phyloP scores from a whole-genome alignment of 495 filamentous ascomycete species.

The Immersiella caudata region DNA sequence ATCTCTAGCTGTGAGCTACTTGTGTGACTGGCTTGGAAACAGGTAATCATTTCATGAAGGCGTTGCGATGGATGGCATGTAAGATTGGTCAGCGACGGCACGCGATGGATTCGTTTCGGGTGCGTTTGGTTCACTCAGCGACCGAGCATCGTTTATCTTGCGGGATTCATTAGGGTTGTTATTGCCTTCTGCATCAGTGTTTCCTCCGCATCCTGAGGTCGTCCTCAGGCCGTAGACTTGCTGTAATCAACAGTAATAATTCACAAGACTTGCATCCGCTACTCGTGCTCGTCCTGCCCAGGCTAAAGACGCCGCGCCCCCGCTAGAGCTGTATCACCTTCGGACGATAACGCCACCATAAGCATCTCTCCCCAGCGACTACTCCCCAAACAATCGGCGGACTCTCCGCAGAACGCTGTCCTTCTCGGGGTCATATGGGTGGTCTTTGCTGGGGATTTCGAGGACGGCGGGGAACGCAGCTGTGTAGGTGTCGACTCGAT shows the following conservation, averaged over 20 bases:
- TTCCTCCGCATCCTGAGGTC: conserved; percentile 23
- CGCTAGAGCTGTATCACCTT: not conserved
- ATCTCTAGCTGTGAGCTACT: conserved; percentile 26
- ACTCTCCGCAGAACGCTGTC: conserved; percentile 95
- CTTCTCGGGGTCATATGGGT: conserved; percentile 98
- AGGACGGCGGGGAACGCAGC: conserved; percentile 77
- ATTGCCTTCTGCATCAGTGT: conserved; percentile 13
- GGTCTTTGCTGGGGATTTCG: conserved; percentile 98
- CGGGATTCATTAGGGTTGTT: conserved; percentile 19
- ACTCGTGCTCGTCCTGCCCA: not conserved
- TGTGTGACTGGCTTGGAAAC: not conserved
- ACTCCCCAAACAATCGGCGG: conserved; percentile 89
- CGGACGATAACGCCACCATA: not conserved
- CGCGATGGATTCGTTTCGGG: conserved; percentile 6
- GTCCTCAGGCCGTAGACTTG: conserved; percentile 21
- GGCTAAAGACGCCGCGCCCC: not conserved
- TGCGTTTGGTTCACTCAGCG: conserved; percentile 9
- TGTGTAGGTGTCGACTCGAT: conserved; percentile 73
- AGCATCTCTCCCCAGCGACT: conserved; percentile 26
- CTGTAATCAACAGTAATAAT: conserved; percentile 10
- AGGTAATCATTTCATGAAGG: not conserved
- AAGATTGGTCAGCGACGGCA: conserved; percentile 16
- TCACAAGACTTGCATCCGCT: not conserved
- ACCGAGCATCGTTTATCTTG: not conserved
- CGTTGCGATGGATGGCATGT: not conserved